Conservation (phyloP, 305 asterid species). For the Fraxinus nigra region DNA sequence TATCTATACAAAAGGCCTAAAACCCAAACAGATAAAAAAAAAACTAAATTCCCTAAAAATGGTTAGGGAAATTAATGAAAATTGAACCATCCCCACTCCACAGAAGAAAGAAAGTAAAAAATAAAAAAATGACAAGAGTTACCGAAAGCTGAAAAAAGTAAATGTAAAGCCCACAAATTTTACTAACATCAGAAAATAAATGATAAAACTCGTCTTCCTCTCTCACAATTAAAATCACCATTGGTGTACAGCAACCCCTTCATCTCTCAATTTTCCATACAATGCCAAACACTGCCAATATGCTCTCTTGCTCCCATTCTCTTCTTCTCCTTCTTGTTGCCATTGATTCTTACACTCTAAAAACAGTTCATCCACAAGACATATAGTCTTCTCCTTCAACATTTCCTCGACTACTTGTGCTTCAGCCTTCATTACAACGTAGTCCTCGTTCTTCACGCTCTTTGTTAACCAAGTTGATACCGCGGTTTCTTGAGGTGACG, state of each 20-base stretch:
- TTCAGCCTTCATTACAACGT: constrained; percentile 84
- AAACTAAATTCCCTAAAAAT: background rate
- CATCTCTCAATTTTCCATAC: constrained; percentile 69
- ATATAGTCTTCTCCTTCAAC: constrained; percentile 42
- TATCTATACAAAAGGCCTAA: background rate
- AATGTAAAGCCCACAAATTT: background rate
- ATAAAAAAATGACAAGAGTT: background rate
- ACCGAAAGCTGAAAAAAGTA: background rate
- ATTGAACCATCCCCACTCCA: background rate
- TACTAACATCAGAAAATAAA: background rate
- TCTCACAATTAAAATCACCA: constrained; percentile 59
- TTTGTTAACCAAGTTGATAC: constrained; percentile 44
- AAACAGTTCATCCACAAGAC: constrained; percentile 64
- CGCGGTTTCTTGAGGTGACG: constrained; percentile 11
- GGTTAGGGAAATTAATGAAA: background rate
- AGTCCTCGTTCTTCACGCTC: constrained; percentile 52
- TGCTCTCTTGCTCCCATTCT: constrained; percentile 46
- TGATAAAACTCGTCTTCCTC: constrained; percentile 8
- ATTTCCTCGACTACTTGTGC: constrained; percentile 65
- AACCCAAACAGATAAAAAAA: background rate
- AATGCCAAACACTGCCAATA: constrained; percentile 78
- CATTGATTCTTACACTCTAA: constrained; percentile 61
- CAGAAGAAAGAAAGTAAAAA: background rate
- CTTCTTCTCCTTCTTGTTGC: constrained; percentile 31
- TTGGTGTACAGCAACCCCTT: constrained; percentile 78